Evolutionary conservation across 2,329 filamentous ascomycete species (phyloP).

Genomic region (Ophiostoma quercus): DNA sequence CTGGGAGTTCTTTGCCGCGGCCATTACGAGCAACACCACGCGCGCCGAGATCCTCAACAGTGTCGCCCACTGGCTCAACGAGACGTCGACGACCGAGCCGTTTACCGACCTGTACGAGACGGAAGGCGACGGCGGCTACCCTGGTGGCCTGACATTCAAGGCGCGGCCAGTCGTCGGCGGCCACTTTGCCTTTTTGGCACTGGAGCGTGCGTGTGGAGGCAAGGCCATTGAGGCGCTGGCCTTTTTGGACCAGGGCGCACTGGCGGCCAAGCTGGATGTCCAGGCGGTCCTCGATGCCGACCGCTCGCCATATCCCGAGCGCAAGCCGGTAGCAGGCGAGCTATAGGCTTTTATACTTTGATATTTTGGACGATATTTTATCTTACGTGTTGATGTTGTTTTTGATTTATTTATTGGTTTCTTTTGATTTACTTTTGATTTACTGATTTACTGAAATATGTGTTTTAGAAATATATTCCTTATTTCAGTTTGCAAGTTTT

Average conservation of each 20-base stretch:
- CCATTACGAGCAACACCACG: slow-evolving; percentile 64
- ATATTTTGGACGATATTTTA: not conserved
- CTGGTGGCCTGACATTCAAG: slow-evolving; percentile 68
- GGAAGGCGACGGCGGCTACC: slow-evolving; percentile 69
- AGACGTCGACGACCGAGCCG: slow-evolving; percentile 69
- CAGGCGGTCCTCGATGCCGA: slow-evolving; percentile 23
- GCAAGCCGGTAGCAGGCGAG: not conserved
- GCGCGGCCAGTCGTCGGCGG: slow-evolving; percentile 78
- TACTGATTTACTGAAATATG: not conserved
- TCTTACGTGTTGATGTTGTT: not conserved
- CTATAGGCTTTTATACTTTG: not conserved
- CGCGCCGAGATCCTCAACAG: slow-evolving; percentile 66
- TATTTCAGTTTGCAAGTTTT: not conserved
- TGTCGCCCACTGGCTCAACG: slow-evolving; percentile 77
- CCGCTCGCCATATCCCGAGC: slow-evolving; percentile 8
- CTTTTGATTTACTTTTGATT: not conserved
- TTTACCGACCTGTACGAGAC: slow-evolving; percentile 81
- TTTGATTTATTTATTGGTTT: not conserved
- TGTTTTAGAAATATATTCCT: not conserved
- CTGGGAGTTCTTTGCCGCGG: slow-evolving; percentile 86
- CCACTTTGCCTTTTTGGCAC: slow-evolving; percentile 78
- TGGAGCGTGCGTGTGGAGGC: slow-evolving; percentile 73
- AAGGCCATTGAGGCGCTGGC: slow-evolving; percentile 54
- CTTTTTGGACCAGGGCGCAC: slow-evolving; percentile 42
- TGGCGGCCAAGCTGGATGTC: slow-evolving; percentile 24